Conservation (phyloP, 495 filamentous ascomycete genomes). For the Bathelium albidoporum region DNA sequence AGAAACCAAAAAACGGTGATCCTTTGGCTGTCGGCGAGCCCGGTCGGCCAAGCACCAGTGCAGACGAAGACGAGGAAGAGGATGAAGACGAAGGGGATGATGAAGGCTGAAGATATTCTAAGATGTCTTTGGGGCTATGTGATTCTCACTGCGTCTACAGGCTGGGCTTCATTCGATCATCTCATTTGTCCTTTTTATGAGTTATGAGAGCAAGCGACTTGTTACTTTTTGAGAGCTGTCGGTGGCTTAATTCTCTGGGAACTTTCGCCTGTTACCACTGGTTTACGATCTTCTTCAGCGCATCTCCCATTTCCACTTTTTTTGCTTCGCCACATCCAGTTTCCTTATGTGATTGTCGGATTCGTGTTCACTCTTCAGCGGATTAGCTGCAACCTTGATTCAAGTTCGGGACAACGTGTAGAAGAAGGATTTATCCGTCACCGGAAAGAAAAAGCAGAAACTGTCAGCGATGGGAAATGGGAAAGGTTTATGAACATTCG, state of each 20-base stretch:
- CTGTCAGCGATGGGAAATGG: background rate
- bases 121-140: background rate
- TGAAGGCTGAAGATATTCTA: conserved; percentile 4
- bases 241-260: background rate
- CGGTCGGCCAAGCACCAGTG: background rate
- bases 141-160: background rate
- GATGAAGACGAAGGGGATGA: conserved; percentile 20
- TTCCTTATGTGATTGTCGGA: too few species aligned
- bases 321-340: too few species aligned
- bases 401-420: background rate
- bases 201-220: conserved; percentile 1
- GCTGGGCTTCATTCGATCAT: background rate
- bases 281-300: background rate
- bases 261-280: background rate
- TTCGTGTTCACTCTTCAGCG: background rate
- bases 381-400: background rate
- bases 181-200: background rate
- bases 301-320: background rate
- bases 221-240: background rate
- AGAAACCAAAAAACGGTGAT: conserved; percentile 9
- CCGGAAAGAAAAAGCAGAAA: conserved; percentile 2
- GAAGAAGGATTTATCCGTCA: conserved; percentile 3
- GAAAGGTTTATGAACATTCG: background rate
- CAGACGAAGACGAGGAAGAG: conserved; percentile 11
- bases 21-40: background rate